Percentiles rank a stretch among this genome's conserved stretches.
phyloP scores from a whole-genome alignment of 129 eudicot species.

The Tagetes erecta region DNA sequence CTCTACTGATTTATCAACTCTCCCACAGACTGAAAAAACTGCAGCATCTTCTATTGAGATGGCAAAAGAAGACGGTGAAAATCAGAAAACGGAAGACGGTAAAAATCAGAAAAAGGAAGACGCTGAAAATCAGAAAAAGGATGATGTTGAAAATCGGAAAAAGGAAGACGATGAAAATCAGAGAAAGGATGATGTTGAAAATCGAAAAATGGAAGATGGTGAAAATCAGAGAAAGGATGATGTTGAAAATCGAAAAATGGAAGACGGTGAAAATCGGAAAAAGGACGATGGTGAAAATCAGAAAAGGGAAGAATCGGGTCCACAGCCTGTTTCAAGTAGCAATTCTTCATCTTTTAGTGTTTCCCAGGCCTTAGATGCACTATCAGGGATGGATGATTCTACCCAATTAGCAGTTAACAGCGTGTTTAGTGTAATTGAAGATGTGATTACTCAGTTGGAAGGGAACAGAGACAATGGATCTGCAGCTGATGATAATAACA shows the following conservation, averaged over 20 bases:
- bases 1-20: constrained; percentile 15
- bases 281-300: constrained; percentile 42
- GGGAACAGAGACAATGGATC: constrained; percentile 43
- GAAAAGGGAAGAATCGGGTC: constrained; percentile 46
- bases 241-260: constrained; percentile 43
- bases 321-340: constrained; percentile 36
- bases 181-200: constrained; percentile 48
- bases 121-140: constrained; percentile 44
- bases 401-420: constrained; percentile 93
- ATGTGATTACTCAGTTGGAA: constrained; percentile 83
- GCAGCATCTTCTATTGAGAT: constrained; percentile 44
- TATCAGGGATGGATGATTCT: constrained; percentile 94
- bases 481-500: constrained; percentile 29
- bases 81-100: constrained; percentile 48
- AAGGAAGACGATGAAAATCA: constrained; percentile 52
- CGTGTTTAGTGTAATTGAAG: constrained; percentile 86
- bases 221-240: constrained; percentile 52
- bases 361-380: constrained; percentile 78
- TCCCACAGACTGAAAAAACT: constrained; percentile 41
- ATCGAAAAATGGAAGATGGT: constrained; percentile 47
- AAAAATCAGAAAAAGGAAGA: constrained; percentile 52
- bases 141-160: constrained; percentile 45
- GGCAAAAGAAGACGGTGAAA: constrained; percentile 43
- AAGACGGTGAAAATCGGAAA: constrained; percentile 46
- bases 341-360: constrained; percentile 54